Evolutionary conservation across 2,329 filamentous ascomycete species (phyloP).

Genomic region (Zymoseptoria tritici): DNA sequence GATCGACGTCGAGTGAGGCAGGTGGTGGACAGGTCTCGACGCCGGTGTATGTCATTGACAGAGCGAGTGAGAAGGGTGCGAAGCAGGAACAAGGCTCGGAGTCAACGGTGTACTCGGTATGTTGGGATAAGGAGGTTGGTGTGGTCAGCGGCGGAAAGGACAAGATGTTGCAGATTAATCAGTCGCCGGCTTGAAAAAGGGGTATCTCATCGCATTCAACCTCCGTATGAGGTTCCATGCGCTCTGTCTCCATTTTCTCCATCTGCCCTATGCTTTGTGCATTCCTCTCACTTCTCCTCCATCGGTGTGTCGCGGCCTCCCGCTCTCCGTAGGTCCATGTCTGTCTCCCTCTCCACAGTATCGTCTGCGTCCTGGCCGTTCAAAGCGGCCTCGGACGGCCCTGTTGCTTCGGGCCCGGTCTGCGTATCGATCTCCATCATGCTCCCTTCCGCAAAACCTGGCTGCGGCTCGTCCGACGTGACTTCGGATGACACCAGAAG

Average conservation of each 20-base stretch:
- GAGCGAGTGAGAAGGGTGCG: conserved; percentile 59
- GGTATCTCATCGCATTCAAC: background rate
- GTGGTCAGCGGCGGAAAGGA: conserved; percentile 92
- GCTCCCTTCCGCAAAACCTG: too few relatives aligned
- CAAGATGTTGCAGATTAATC: conserved; percentile 88
- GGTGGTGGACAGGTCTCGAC: conserved; percentile 50
- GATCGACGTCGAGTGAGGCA: conserved; percentile 50
- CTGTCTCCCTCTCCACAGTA: background rate
- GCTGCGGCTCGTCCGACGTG: background rate
- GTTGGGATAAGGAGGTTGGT: conserved; percentile 78
- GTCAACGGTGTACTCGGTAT: conserved; percentile 80
- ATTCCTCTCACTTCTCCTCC: background rate
- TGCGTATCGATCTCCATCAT: background rate
- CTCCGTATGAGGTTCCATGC: background rate
- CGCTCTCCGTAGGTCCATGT: background rate
- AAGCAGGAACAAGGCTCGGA: conserved; percentile 66
- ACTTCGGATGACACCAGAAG: background rate
- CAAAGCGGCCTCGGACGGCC: background rate
- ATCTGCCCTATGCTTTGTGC: background rate
- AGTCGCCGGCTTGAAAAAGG: background rate
- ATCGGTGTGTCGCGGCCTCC: background rate
- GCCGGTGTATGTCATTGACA: conserved; percentile 68
- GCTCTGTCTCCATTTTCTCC: background rate
- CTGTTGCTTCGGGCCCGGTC: background rate
- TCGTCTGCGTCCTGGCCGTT: background rate